Evolutionary conservation across 306 rosid genomes (phyloP), one percentile per base, ranked within the genome.

Genomic region (Casuarina cunninghamiana): DNA sequence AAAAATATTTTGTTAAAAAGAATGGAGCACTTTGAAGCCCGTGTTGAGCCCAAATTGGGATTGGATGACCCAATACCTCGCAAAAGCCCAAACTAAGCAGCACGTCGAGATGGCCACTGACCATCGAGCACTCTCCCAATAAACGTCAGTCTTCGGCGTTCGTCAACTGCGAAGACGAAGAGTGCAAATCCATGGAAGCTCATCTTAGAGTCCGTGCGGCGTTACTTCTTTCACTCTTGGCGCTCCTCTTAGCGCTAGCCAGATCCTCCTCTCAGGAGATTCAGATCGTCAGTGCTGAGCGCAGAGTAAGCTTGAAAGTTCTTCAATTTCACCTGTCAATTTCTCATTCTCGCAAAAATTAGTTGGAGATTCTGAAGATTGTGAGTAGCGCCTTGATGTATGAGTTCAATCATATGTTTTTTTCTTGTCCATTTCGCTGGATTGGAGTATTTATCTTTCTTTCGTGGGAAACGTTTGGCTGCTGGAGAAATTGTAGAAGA

Each of bases 241-340:
- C 83, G 39, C 77, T 82, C 26, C 73, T 92, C 48, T 86, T 72
- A 5, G 44, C 81, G 45, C 78, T 84, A 3, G 51, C 82, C 6
- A 49, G 17, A 32, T 86, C 96, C 41, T 86, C 90, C 46, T 75
- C 85, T 17, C 88, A 78, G 55, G 79, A 88, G 44, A 78, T 95
- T 76, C 94, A 88, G 89, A 91, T 95, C 91, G 42, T 87, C 87
- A 91, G 84, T 83, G 97, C 99, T 44, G 99, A 95, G 86, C 97
- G 97, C 83, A 90, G 97, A 77, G 97, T 93, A 82, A 77, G 89
- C 83, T 65, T 83, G 35, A 74, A 69, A 1, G 51, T 68, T 74
- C 42, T 51, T 63, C 42, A 39, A 45, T 38, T 3, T 75, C 35
- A 13, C 5, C 55, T 10, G 11, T 10, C 11, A 49, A 5, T 11